These are phyloP conservation scores for Solanum pennellii DNA, from an alignment of 257 asterid species.

Conservation along the genomic window DNA sequence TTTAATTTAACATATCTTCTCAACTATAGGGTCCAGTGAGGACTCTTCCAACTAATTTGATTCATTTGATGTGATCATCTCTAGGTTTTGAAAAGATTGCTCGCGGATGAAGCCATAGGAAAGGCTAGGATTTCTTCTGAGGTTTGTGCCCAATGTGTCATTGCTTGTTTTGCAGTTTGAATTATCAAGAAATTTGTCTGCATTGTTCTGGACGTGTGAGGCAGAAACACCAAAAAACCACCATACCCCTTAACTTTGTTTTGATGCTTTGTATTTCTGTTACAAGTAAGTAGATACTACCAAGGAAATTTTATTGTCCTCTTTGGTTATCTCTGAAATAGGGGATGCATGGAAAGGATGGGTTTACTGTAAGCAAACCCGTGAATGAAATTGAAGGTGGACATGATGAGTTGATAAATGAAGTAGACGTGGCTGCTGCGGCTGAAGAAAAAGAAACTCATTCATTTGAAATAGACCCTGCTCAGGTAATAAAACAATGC, in stretches of 20 bases:
- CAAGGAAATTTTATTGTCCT: not conserved
- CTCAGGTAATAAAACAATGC: constrained; percentile 42
- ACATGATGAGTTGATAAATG: constrained; percentile 87
- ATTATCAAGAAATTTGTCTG: not conserved
- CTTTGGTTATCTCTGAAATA: not conserved
- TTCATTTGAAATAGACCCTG: constrained; percentile 84
- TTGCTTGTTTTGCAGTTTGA: not conserved
- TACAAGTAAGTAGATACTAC: not conserved
- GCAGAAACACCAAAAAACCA: not conserved
- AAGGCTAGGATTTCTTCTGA: constrained; percentile 65
- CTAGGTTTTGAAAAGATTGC: constrained; percentile 81
- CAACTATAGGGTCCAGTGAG: not conserved
- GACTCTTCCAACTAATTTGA: not conserved
- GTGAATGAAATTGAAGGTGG: constrained; percentile 76
- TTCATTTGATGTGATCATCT: not conserved
- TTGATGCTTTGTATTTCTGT: not conserved
- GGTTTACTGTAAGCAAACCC: constrained; percentile 74
- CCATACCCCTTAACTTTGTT: not conserved
- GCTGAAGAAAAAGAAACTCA: constrained; percentile 98
- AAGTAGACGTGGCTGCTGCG: constrained; percentile 88
- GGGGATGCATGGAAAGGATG: constrained; percentile 61
- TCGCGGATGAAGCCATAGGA: constrained; percentile 62
- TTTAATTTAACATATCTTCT: not conserved
- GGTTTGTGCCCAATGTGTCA: constrained; percentile 18
- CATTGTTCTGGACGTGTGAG: not conserved